Percentiles rank a stretch among this genome's conserved stretches.
Conservation (phyloP, 139 green algal species). For the Chlorella sp. region DNA sequence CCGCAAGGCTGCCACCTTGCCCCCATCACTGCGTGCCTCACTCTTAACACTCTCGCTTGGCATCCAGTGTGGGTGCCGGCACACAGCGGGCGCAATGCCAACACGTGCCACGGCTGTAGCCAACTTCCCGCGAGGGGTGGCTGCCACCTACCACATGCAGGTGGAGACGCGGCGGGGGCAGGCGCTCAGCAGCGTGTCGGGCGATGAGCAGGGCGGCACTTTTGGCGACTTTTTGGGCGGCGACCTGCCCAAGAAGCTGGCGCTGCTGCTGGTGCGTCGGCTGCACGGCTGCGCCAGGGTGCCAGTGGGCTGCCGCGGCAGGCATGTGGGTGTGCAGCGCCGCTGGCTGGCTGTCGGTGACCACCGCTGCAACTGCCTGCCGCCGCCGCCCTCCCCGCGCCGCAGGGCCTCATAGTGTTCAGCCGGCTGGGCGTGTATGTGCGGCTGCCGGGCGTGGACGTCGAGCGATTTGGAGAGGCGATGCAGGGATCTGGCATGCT, state of each 20-base stretch:
- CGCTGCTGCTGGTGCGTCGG: constrained; percentile 59
- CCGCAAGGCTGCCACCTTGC: neutral
- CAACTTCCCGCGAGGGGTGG: neutral
- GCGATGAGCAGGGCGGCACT: constrained; percentile 13
- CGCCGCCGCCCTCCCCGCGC: neutral
- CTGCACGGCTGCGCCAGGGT: neutral
- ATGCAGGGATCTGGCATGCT: constrained; percentile 82
- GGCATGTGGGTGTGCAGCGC: neutral
- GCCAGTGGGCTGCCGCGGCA: neutral
- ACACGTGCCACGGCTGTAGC: neutral
- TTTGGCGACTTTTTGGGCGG: constrained; percentile 63
- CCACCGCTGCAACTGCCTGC: neutral
- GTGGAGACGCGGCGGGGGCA: constrained; percentile 5
- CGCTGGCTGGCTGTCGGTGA: neutral
- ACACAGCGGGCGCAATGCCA: neutral
- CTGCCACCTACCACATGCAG: neutral
- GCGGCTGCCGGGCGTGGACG: constrained; percentile 90
- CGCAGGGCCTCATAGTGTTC: constrained; percentile 80
- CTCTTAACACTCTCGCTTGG: too few relatives aligned
- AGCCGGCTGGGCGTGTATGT: constrained; percentile 95
- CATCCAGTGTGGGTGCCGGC: neutral
- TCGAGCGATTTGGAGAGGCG: constrained; percentile 79
- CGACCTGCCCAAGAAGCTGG: constrained; percentile 84
- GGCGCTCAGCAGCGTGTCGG: neutral
- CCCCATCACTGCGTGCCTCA: too few relatives aligned